These are phyloP conservation scores for Dendrobium nobile DNA, from an alignment of 106 monocot genomes.

Conservation along the genomic window DNA sequence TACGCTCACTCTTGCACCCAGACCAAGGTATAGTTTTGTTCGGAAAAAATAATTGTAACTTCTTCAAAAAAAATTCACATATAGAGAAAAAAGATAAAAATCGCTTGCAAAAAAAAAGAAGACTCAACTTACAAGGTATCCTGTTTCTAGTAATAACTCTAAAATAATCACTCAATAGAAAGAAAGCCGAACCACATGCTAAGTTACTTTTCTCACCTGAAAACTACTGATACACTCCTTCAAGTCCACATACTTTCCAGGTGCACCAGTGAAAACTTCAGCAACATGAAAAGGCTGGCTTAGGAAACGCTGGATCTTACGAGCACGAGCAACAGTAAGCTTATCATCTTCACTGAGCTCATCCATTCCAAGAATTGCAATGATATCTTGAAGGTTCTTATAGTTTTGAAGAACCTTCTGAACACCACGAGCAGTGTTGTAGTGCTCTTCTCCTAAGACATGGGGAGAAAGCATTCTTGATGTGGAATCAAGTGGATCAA, in stretches of 20 bases:
- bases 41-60: no score
- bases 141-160: neutral
- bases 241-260: constrained; percentile 72
- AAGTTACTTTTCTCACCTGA: constrained; percentile 34
- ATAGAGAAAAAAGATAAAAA: neutral
- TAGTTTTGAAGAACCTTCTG: constrained; percentile 90
- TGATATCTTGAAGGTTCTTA: constrained; percentile 84
- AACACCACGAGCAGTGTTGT: constrained; percentile 78
- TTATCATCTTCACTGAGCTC: constrained; percentile 86
- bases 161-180: neutral
- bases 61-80: no score
- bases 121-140: neutral
- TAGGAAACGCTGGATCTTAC: constrained; percentile 65
- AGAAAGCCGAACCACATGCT: neutral
- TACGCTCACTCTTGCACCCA: no score
- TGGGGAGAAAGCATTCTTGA: constrained; percentile 80
- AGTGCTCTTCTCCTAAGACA: constrained; percentile 68
- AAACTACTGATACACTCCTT: constrained; percentile 72
- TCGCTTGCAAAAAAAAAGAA: neutral
- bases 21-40: no score
- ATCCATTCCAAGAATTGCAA: constrained; percentile 86
- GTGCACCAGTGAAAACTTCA: constrained; percentile 77
- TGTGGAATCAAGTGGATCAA: constrained; percentile 79
- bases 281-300: constrained; percentile 85
- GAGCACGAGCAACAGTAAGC: constrained; percentile 70